Conservation (phyloP, 2,329 filamentous ascomycete species). For the Claviceps arundinis region DNA sequence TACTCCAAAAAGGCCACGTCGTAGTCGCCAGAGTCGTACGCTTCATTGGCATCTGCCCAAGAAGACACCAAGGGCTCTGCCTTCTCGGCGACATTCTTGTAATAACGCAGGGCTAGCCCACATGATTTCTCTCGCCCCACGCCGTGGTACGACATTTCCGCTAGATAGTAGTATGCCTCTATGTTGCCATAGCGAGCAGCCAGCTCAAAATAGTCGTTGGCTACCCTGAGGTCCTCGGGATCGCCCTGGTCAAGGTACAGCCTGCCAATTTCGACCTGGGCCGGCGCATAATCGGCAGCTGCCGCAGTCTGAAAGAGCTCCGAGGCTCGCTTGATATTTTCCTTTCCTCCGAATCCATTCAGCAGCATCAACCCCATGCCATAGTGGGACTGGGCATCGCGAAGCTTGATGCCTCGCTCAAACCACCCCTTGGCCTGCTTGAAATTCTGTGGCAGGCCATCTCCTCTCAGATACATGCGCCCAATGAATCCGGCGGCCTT, state of each 20-base stretch:
- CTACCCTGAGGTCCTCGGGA: slow-evolving; percentile 55
- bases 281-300: slow-evolving; percentile 66
- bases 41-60: slow-evolving; percentile 70
- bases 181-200: slow-evolving; percentile 73
- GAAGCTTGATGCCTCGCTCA: slow-evolving; percentile 58
- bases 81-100: slow-evolving; percentile 65
- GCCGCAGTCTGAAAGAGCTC: slow-evolving; percentile 67
- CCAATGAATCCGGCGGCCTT: slow-evolving; percentile 82
- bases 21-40: slow-evolving; percentile 64
- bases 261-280: slow-evolving; percentile 71
- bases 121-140: slow-evolving; percentile 72
- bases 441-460: slow-evolving; percentile 69
- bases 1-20: slow-evolving; percentile 71
- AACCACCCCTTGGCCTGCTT: slow-evolving; percentile 72
- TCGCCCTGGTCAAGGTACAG: slow-evolving; percentile 76
- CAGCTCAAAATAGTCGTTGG: slow-evolving; percentile 77
- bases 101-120: slow-evolving; percentile 63
- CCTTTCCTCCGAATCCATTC: slow-evolving; percentile 57
- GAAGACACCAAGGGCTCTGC: slow-evolving; percentile 63
- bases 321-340: slow-evolving; percentile 59
- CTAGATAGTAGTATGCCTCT: slow-evolving; percentile 84
- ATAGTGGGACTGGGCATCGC: slow-evolving; percentile 75
- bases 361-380: slow-evolving; percentile 74
- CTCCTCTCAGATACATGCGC: slow-evolving; percentile 78
- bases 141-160: slow-evolving; percentile 71